These are phyloP conservation scores for Coprinopsis marcescibilis DNA, from an alignment of 768 basidiomycete species.

Conservation along the genomic window DNA sequence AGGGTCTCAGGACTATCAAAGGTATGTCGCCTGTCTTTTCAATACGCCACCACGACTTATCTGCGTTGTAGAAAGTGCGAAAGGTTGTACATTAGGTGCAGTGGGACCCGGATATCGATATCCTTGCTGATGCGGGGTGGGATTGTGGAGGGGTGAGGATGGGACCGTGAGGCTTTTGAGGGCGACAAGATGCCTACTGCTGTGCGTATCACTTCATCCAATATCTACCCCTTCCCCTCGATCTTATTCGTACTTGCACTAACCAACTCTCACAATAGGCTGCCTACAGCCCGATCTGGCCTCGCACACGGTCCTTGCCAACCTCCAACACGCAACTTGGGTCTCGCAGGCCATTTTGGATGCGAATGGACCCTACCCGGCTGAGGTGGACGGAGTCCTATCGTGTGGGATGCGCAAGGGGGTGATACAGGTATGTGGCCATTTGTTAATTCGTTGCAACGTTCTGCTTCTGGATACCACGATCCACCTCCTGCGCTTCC, in stretches of 20 bases:
- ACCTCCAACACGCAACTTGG: conserved; percentile 85
- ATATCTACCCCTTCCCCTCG: conserved; percentile 3
- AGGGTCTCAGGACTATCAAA: conserved; percentile 50
- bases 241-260: too few species aligned
- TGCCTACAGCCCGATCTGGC: conserved; percentile 61
- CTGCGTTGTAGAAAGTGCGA: conserved; percentile 47
- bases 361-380: conserved; percentile 56
- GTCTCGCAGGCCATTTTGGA: conserved; percentile 59
- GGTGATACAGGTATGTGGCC: conserved; percentile 74
- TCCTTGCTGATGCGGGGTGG: conserved; percentile 48
- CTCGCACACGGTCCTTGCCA: conserved; percentile 58
- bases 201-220: conserved; percentile 34
- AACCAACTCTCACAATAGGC: too few species aligned
- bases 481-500: too few species aligned
- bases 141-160: conserved; percentile 77
- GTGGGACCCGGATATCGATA: conserved; percentile 45
- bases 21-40: conserved; percentile 30
- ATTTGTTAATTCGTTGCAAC: too few species aligned
- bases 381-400: conserved; percentile 76
- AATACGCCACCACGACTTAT: not conserved
- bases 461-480: too few species aligned
- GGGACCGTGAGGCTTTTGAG: conserved; percentile 84
- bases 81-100: conserved; percentile 56
- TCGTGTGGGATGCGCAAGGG: conserved; percentile 61
- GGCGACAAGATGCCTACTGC: conserved; percentile 57